Evolutionary conservation across 129 eudicot genomes (phyloP).

Genomic region (Helianthus tuberosus): DNA sequence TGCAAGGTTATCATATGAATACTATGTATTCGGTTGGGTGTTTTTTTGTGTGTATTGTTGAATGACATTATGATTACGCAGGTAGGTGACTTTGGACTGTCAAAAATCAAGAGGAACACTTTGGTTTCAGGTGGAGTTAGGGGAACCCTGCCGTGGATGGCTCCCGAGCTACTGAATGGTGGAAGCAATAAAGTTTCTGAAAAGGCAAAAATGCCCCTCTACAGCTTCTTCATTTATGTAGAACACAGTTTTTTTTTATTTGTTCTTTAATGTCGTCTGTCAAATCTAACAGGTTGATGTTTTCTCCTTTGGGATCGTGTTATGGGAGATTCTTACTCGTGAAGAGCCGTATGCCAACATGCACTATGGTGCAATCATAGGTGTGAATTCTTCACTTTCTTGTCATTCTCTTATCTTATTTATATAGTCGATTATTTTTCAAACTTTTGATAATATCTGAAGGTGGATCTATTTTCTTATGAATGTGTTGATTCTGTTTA

Average conservation of each 20-base stretch:
- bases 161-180: slow-evolving; percentile 74
- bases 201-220: slow-evolving; percentile 44
- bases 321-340: slow-evolving; percentile 83
- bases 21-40: background rate
- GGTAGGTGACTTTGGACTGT: slow-evolving; percentile 79
- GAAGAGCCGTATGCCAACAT: slow-evolving; percentile 82
- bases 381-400: slow-evolving; percentile 23
- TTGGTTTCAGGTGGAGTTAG: slow-evolving; percentile 74
- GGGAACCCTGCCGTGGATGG: slow-evolving; percentile 91
- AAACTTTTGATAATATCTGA: background rate
- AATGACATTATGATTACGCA: slow-evolving; percentile 10
- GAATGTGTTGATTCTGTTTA: background rate
- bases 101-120: slow-evolving; percentile 70
- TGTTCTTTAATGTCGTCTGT: background rate
- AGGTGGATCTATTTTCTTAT: background rate
- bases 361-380: slow-evolving; percentile 84
- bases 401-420: background rate
- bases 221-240: background rate
- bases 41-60: background rate
- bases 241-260: background rate
- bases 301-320: slow-evolving; percentile 70
- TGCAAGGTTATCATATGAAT: slow-evolving; percentile 56
- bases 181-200: slow-evolving; percentile 73
- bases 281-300: slow-evolving; percentile 61
- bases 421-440: background rate